A percentile compares a stretch with the other conserved stretches of the same genome.
Conservation (phyloP, 2,329 filamentous ascomycete genomes). For the Emergomyces africanus region DNA sequence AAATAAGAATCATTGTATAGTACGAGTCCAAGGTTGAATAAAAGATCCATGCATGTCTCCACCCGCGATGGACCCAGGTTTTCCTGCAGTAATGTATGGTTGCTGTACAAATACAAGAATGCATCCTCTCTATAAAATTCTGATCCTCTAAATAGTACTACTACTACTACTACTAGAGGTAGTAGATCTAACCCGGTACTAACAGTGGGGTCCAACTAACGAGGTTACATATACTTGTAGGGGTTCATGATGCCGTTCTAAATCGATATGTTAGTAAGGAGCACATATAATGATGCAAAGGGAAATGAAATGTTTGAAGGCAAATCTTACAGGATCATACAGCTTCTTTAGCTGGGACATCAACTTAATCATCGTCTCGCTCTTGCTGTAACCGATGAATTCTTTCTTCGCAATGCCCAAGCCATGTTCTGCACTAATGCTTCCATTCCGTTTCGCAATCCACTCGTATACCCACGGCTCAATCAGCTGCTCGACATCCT, state of each 20-base stretch:
- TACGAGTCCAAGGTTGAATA: neutral
- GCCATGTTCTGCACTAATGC: conserved; percentile 94
- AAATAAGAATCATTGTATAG: too few species aligned
- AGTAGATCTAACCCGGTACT: neutral
- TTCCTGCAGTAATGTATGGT: neutral
- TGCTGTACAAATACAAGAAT: neutral
- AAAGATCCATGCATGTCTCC: too few species aligned
- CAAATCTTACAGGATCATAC: conserved; percentile 72
- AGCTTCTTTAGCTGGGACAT: conserved; percentile 94
- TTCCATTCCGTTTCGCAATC: conserved; percentile 77
- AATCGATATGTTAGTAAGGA: conserved; percentile 11
- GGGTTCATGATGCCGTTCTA: conserved; percentile 98
- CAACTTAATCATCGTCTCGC: conserved; percentile 69
- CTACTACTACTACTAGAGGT: too few species aligned
- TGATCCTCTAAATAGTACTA: neutral
- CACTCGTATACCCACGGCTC: conserved; percentile 98
- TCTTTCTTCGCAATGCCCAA: conserved; percentile 91
- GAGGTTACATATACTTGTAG: conserved; percentile 71
- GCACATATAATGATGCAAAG: neutral
- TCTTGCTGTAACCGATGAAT: conserved; percentile 85
- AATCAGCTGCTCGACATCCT: conserved; percentile 70
- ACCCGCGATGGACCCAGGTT: neutral
- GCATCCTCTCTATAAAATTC: neutral
- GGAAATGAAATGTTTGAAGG: neutral
- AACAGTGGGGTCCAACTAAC: conserved; percentile 4